Percentiles rank a stretch among this genome's conserved stretches.
Evolutionary conservation across 1,139 yeast species (phyloP).

Genomic region (Blastobotrys proliferans): DNA sequence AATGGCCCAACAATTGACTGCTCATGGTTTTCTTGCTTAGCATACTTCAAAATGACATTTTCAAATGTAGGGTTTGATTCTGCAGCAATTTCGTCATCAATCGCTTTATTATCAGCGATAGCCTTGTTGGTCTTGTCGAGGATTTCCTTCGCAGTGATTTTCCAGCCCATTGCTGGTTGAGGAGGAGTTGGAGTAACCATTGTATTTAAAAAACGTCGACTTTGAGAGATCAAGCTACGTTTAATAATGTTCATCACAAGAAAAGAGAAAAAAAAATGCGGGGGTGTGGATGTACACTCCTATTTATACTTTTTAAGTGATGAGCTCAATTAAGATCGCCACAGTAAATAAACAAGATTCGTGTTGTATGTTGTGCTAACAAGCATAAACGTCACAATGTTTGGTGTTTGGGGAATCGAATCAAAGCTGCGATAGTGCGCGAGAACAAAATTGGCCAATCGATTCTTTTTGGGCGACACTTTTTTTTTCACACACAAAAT

Average conservation of each 20-base stretch:
- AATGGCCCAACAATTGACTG: slow-evolving; percentile 46
- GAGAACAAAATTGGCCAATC: slow-evolving; percentile 5
- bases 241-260: neutral
- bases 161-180: slow-evolving; percentile 58
- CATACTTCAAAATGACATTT: slow-evolving; percentile 49
- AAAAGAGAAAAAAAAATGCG: neutral
- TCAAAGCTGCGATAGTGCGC: too few relatives aligned
- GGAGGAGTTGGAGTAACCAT: slow-evolving; percentile 32
- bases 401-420: too few relatives aligned
- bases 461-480: slow-evolving; percentile 1
- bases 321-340: too few relatives aligned
- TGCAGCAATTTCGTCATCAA: slow-evolving; percentile 55
- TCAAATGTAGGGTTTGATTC: slow-evolving; percentile 50
- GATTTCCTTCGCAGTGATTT: slow-evolving; percentile 51
- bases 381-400: too few relatives aligned
- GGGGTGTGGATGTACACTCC: neutral
- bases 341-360: too few relatives aligned
- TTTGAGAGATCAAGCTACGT: neutral
- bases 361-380: too few relatives aligned
- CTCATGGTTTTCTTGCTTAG: slow-evolving; percentile 47
- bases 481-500: slow-evolving; percentile 1
- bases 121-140: slow-evolving; percentile 42
- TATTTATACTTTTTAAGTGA: neutral
- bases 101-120: slow-evolving; percentile 42
- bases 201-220: slow-evolving; percentile 4